Evolutionary conservation across 2,329 filamentous ascomycete genomes (phyloP), one percentile per base, ranked within the genome.

Genomic region (Cordyceps militaris): DNA sequence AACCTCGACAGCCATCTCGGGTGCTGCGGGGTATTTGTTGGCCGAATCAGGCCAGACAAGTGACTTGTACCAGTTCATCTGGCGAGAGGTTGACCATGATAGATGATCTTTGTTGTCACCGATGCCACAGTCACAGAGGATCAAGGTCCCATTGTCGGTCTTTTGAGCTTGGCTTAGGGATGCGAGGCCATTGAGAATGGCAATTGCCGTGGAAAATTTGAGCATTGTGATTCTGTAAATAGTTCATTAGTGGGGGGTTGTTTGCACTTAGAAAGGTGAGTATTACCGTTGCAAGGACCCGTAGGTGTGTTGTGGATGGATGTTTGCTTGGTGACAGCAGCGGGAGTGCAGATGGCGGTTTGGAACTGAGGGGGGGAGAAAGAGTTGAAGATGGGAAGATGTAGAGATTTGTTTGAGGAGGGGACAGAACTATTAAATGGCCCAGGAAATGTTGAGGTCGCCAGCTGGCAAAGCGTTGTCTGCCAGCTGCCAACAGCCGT

Each of bases 31-130:
- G 38, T 72, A 72, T 13, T 65, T 63, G 30, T 68, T 68, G 38
- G 66, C 69, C 30, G 66, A 66, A 4, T 64, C 62, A 14, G 72
- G 69, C 73, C 73, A 75, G 34, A 64, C 58, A 44, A 74, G 67
- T 10, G 73, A 67, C 47, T 70, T 56, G 56, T 75, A 75, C 73
- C 73, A 75, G 60, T 75, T 75, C 64, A 75, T 71, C 62, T 75
- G 73, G 42, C 73, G 73, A 46, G 73, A 75, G 5, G 73, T 75
- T 7, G 73, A 75, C 73, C 73, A 75, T 34, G 65, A 66, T 10
- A 67, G 64, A 42, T 75, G 70, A 7, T 67, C 66, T n/a, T 68
- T 65, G 63, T 75, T 73, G 59, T 73, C 70, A 6, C 73, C 73
- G 56, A 75, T 74, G 30, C 73, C 73, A 56, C 73, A 75, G 54